Base-by-base conservation (phyloP, 2,329 filamentous ascomycete species). In the Botrytis fabae region DNA sequence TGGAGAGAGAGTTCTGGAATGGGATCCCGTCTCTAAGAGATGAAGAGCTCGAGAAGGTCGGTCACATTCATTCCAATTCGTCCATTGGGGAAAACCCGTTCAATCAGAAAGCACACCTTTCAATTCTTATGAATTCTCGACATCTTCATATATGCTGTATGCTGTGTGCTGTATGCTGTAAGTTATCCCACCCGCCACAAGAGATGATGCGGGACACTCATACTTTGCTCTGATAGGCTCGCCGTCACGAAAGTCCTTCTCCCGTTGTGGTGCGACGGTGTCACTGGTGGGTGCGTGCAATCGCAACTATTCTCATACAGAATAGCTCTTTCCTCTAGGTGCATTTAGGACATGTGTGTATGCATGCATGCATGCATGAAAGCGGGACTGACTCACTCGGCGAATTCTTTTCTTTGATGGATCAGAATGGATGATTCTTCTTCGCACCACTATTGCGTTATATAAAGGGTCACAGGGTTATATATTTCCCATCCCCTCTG, bases 201-300 rank as follows among this genome's bases (percentile, higher is more conserved):
- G 38, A n/a, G 25, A 14, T 18, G 22, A 62, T 42, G 32, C 12
- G 35, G 35, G 16, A n/a, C 18, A n/a, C 18, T n/a, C 38, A 62
- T 40, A 20, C 18, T 57, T 4, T 18, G 16, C n/a, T 35, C 46
- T 64, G n/a, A 71, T 59, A 64, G 69, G 60, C 20, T 42, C n/a
- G 10, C 44, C 60, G 60, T 65, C 61, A 71, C 69, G 69, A 71
- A 65, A 64, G 28, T 64, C 40, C 28, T 38, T 32, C 38, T 18
- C 46, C 35, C 35, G 42, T 44, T 42, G 35, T 48, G 2, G n/a
- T 28, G 51, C n/a, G n/a, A 57, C 14, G 51, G 51, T 44, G 42
- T 57, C 12, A 57, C 51, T 28, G 51, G 51, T 57, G 51, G 51
- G 28, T 70, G 61, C n/a, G 44, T 54, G 48, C 48, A 25, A 25